phyloP scores from a whole-genome alignment of 495 filamentous ascomycete genomes.

The Aspergillus saccharolyticus region DNA sequence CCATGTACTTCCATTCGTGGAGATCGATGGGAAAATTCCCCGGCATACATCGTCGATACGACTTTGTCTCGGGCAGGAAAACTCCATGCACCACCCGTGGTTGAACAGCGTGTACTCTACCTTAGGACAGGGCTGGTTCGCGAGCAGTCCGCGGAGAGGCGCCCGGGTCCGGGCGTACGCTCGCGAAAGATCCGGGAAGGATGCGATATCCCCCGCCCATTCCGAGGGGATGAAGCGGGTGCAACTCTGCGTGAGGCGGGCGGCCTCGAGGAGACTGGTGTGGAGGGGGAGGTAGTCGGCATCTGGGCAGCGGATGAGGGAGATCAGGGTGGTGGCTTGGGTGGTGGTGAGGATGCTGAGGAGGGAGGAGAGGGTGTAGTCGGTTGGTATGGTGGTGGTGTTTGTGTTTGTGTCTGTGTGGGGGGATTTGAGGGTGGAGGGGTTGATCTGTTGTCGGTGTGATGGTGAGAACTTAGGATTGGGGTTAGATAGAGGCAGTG shows the following conservation, averaged over 20 bases:
- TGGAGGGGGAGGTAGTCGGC: neutral
- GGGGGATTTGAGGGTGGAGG: neutral
- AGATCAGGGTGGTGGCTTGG: neutral
- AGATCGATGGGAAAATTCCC: neutral
- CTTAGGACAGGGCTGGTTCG: neutral
- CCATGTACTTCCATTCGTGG: neutral
- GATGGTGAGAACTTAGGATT: too few relatives aligned
- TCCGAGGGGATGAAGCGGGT: neutral
- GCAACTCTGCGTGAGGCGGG: neutral
- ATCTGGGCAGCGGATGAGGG: neutral
- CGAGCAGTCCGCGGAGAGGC: neutral
- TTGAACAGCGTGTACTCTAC: neutral
- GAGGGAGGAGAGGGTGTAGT: neutral
- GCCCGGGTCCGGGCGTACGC: neutral
- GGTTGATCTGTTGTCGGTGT: neutral
- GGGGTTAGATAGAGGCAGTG: too few relatives aligned
- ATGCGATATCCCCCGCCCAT: neutral
- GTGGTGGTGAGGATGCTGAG: neutral
- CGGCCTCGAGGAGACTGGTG: neutral
- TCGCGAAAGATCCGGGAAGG: neutral
- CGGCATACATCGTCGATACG: neutral
- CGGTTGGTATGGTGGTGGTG: neutral
- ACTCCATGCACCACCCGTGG: neutral
- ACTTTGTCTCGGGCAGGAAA: neutral
- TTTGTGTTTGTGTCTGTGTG: neutral